A percentile compares a stretch with the other conserved stretches of the same genome.
These are phyloP conservation scores for Populus pruinosa DNA, from an alignment of 345 rosid species.

Conservation along the genomic window DNA sequence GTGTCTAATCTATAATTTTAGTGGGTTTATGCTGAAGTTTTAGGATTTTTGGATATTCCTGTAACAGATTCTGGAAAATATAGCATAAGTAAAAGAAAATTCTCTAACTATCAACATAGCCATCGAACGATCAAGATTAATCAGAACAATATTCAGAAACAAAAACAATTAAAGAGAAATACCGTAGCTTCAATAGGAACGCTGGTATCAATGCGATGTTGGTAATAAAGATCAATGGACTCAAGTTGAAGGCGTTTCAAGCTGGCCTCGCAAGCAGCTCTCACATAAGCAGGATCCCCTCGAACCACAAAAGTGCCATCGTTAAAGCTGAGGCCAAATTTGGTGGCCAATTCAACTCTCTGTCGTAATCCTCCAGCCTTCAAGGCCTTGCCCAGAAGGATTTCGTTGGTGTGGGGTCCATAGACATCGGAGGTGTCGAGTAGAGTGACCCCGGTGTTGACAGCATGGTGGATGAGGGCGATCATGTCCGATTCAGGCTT, in stretches of 20 bases:
- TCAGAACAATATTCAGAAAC: not conserved
- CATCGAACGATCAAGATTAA: not conserved
- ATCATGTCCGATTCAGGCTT: slow-evolving; percentile 50
- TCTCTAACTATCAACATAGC: no score
- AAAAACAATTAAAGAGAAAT: not conserved
- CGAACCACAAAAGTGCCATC: slow-evolving; percentile 25
- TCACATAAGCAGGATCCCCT: slow-evolving; percentile 52
- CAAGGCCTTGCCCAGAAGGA: slow-evolving; percentile 56
- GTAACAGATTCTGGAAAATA: no score
- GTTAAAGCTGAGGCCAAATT: slow-evolving; percentile 31
- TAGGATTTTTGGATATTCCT: no score
- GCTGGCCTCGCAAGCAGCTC: slow-evolving; percentile 23
- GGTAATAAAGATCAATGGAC: slow-evolving; percentile 22
- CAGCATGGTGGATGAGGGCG: slow-evolving; percentile 44
- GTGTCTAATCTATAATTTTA: no score
- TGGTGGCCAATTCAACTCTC: slow-evolving; percentile 52
- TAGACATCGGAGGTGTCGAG: slow-evolving; percentile 50
- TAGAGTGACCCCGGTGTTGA: slow-evolving; percentile 44
- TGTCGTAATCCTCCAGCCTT: slow-evolving; percentile 47
- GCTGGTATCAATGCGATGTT: slow-evolving; percentile 19
- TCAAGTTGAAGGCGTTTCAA: not conserved
- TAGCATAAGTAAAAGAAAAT: not conserved
- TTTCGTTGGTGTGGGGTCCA: slow-evolving; percentile 49
- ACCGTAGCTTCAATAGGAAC: slow-evolving; percentile 25
- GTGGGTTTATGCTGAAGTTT: no score